Base-by-base conservation (phyloP, 2,329 filamentous ascomycete species). In the Claviceps sp. region DNA sequence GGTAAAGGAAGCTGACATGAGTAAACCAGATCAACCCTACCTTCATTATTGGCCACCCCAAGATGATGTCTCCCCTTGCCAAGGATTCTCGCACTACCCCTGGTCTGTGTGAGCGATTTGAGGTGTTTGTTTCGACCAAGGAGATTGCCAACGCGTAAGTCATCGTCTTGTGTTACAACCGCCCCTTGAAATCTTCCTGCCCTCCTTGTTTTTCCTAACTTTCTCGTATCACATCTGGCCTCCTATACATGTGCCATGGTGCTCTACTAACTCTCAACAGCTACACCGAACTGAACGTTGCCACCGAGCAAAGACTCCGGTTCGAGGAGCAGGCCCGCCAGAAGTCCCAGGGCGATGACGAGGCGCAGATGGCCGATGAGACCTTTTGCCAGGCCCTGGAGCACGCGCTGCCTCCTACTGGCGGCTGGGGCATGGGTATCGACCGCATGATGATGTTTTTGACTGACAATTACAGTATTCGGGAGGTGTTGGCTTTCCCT, bases 341-440 rank as follows among this genome's bases (percentile, higher is more conserved):
- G 75, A 97, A 97, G 80, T 88, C 83, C 6, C 88, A 95, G 72
- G 93, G 94, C 65, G 94, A 98, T 59, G 89, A 97, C 61, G 94
- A 98, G 73, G 94, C 91, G 1, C 93, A 97, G 73, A 74, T 93
- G 60, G 83, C 97, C 52, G 94, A 98, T 61, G 91, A 97, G 79
- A 94, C 87, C 62, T 97, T 97, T 77, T 87, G 89, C 63, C 85
- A 85, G 55, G 83, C 86, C 51, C 80, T 97, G 54, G 93, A 97
- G 64, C 93, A 89, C 63, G 88, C 87, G 59, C 73, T 98, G 54
- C 91, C 93, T 5, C 93, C 93, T 0, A 98, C 93, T 1, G 93
- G 88, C 67, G 93, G 93, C 48, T 98, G 87, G 85, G 93, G 90
- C 59, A 88, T 97, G 80, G 93, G 93, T 58, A 93, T 95, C 59